Evolutionary conservation across 441 rosid species (phyloP).

Genomic region (Arabidopsis lyrata): DNA sequence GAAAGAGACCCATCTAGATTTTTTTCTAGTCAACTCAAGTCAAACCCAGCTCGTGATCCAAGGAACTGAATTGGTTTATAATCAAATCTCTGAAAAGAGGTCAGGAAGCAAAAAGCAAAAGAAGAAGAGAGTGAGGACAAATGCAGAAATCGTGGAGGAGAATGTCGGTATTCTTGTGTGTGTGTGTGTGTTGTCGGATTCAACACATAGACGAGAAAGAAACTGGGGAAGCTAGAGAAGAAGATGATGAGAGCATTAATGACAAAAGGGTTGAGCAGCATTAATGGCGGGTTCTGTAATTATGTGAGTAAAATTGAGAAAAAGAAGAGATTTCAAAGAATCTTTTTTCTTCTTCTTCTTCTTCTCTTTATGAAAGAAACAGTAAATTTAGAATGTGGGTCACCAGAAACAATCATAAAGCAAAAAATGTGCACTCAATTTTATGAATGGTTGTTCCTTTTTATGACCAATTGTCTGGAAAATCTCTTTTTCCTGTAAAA

Average conservation of each 20-base stretch:
- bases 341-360: slow-evolving; percentile 32
- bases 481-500: slow-evolving; percentile 12
- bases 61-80: slow-evolving; percentile 16
- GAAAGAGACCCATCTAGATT: slow-evolving; percentile 40
- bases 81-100: slow-evolving; percentile 20
- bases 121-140: slow-evolving; percentile 21
- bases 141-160: slow-evolving; percentile 33
- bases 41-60: slow-evolving; percentile 46
- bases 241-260: slow-evolving; percentile 44
- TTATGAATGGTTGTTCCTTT: slow-evolving; percentile 42
- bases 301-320: slow-evolving; percentile 20
- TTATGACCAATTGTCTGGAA: slow-evolving; percentile 34
- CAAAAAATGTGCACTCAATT: slow-evolving; percentile 45
- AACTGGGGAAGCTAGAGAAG: slow-evolving; percentile 38
- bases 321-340: slow-evolving; percentile 31
- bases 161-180: slow-evolving; percentile 39
- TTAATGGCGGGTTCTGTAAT: slow-evolving; percentile 43
- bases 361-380: slow-evolving; percentile 32
- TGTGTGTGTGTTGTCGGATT: slow-evolving; percentile 38
- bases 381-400: slow-evolving; percentile 40
- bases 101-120: slow-evolving; percentile 2
- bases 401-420: slow-evolving; percentile 44
- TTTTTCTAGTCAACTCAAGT: slow-evolving; percentile 34
- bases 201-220: slow-evolving; percentile 42
- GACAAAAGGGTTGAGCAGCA: slow-evolving; percentile 40